Percentiles rank a stretch among this genome's conserved stretches.
Conservation (phyloP, 305 asterid genomes). For the Solanum hybrid region DNA sequence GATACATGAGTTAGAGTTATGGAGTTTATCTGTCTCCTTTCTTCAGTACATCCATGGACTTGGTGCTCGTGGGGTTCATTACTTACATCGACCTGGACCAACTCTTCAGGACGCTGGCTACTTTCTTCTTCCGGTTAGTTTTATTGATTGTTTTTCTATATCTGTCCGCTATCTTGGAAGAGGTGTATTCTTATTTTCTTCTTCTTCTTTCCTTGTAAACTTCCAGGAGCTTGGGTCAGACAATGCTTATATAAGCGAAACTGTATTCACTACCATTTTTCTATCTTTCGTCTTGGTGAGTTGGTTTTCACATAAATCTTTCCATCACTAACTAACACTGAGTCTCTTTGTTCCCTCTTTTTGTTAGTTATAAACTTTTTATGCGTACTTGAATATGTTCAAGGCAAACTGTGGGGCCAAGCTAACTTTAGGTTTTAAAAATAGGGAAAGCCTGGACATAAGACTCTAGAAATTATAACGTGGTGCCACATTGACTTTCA, state of each 20-base stretch:
- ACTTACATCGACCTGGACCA: slow-evolving; percentile 23
- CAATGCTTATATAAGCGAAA: slow-evolving; percentile 81
- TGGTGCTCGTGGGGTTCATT: slow-evolving; percentile 26
- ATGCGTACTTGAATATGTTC: not conserved
- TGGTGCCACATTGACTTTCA: not conserved
- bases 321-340: not conserved
- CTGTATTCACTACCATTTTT: slow-evolving; percentile 67
- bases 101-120: slow-evolving; percentile 20
- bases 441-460: not conserved
- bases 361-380: not conserved
- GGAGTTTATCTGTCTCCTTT: not conserved
- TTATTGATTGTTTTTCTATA: not conserved
- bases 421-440: not conserved
- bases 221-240: slow-evolving; percentile 83
- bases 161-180: not conserved
- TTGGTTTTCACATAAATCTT: not conserved
- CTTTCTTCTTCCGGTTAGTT: slow-evolving; percentile 59
- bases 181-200: not conserved
- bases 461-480: not conserved
- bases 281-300: slow-evolving; percentile 74
- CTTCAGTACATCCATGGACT: slow-evolving; percentile 23
- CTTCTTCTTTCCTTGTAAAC: slow-evolving; percentile 9
- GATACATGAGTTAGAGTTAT: not conserved
- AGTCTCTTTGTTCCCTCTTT: not conserved
- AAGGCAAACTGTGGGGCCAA: not conserved